phyloP scores from a whole-genome alignment of 768 basidiomycete genomes.

The Xerocomellus dryophilus region DNA sequence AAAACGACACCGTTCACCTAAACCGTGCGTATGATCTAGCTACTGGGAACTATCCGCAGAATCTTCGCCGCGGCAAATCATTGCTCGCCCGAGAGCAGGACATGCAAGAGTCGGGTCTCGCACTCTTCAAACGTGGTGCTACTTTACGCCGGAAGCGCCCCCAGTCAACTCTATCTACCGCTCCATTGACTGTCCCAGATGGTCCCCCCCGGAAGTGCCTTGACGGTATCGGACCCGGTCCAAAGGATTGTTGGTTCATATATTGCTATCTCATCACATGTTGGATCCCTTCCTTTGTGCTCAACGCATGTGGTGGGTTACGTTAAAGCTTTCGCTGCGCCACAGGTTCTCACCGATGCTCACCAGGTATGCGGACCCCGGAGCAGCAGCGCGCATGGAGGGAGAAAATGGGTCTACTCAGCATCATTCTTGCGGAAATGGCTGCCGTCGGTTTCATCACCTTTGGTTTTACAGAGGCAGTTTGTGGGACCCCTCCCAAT shows the following conservation, averaged over 20 bases:
- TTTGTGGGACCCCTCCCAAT: conserved; percentile 85
- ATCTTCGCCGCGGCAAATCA: conserved; percentile 81
- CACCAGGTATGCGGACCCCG: conserved; percentile 76
- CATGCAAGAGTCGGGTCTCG: conserved; percentile 84
- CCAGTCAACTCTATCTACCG: conserved; percentile 39
- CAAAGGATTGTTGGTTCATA: conserved; percentile 92
- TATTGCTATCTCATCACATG: conserved; percentile 86
- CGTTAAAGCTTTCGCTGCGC: not conserved
- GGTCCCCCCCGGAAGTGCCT: conserved; percentile 51
- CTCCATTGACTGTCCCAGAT: conserved; percentile 37
- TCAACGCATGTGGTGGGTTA: conserved; percentile 73
- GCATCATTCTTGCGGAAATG: conserved; percentile 81
- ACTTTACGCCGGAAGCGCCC: conserved; percentile 72
- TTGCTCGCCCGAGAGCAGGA: conserved; percentile 90
- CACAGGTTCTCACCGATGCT: conserved; percentile 9
- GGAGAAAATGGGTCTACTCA: conserved; percentile 93
- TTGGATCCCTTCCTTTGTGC: conserved; percentile 75
- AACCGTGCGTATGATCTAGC: conserved; percentile 36
- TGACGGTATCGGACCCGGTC: conserved; percentile 77
- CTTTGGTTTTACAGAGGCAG: conserved; percentile 93
- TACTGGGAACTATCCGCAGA: conserved; percentile 74
- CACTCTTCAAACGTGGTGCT: conserved; percentile 84
- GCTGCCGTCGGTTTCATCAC: conserved; percentile 95
- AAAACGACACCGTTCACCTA: not conserved
- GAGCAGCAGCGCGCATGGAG: conserved; percentile 97